Evolutionary conservation across 1,139 yeast genomes (phyloP), one percentile per base, ranked within the genome.

Genomic region (Nakaseomyces nivariensis): DNA sequence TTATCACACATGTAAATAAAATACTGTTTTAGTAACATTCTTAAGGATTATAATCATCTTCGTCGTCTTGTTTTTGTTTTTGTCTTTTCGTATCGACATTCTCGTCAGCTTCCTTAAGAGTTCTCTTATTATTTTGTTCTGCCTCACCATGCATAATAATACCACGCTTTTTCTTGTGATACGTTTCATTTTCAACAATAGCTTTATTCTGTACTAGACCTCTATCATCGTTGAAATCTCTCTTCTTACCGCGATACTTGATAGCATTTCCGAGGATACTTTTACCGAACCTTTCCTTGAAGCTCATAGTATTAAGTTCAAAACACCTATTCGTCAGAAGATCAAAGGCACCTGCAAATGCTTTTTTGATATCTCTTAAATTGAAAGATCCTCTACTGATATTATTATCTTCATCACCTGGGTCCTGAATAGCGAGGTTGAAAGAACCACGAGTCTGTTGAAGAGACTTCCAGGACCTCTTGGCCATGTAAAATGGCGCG

Each of bases 341-440:
- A 61, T 88, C 96, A 66, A 77, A 90, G 0, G 97, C 98, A 33
- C 96, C 97, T 9, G 85, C 84, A 71, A 92, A 89, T 0, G 97
- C 88, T 58, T 87, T 82, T 60, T 85, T 86, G 53, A 92, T 76
- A 57, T 84, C 90, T 45, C 90, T 71, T 38, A 88, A 71, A 63
- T 90, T 89, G 70, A 81, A 88, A 1, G 95, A 83, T 1, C 96
- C 87, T 56, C 96, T 73, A 41, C 95, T 82, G 47, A 92, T 84
- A 64, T 92, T 94, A 62, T 92, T 94, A 6, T 72, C 58, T 1
- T 81, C 72, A 61, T 90, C 97, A 42, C 86, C 82, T 0, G 98
- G 98, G 62, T 92, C 98, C 64, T 86, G 94, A 40, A 92, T 86
- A 1, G 90, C 84, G 43, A 92, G 70, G 1, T 85, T 68, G 60